Conservation (phyloP, 495 filamentous ascomycete species). For the Xylaria venustula region DNA sequence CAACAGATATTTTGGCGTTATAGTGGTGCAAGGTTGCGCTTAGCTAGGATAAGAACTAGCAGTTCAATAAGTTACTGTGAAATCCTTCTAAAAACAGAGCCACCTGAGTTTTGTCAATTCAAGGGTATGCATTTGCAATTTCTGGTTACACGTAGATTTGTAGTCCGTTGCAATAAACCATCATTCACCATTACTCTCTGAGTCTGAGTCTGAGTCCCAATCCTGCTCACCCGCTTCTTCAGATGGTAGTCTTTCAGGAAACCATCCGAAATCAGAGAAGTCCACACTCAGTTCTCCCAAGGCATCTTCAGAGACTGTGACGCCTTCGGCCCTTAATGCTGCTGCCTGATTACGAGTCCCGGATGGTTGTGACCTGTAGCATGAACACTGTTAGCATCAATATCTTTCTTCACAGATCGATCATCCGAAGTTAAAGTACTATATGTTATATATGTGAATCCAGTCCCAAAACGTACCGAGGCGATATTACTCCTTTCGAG, state of each 20-base stretch:
- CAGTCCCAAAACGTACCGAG: slow-evolving; percentile 52
- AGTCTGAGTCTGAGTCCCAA: slow-evolving; percentile 8
- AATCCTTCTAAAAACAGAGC: not conserved
- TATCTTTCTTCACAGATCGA: not conserved
- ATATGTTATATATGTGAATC: not conserved
- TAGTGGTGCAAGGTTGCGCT: no score
- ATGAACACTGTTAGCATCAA: not conserved
- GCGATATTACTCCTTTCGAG: slow-evolving; percentile 78
- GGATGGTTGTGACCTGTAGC: slow-evolving; percentile 58
- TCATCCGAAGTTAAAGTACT: not conserved
- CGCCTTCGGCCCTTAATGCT: slow-evolving; percentile 65
- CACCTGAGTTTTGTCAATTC: not conserved
- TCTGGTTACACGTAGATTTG: not conserved
- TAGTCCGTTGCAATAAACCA: not conserved
- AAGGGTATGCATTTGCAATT: not conserved
- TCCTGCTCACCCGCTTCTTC: slow-evolving; percentile 35
- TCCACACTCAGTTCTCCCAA: slow-evolving; percentile 71
- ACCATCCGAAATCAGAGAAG: slow-evolving; percentile 71
- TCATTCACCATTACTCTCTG: slow-evolving; percentile 4
- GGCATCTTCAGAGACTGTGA: slow-evolving; percentile 60
- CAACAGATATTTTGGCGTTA: not conserved
- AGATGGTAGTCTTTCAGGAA: slow-evolving; percentile 59
- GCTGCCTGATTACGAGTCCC: slow-evolving; percentile 68
- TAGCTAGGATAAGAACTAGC: no score
- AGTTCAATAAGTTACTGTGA: no score